Evolutionary conservation across 2,329 filamentous ascomycete genomes (phyloP).

Genomic region (Chrysosporium queenslandicum): DNA sequence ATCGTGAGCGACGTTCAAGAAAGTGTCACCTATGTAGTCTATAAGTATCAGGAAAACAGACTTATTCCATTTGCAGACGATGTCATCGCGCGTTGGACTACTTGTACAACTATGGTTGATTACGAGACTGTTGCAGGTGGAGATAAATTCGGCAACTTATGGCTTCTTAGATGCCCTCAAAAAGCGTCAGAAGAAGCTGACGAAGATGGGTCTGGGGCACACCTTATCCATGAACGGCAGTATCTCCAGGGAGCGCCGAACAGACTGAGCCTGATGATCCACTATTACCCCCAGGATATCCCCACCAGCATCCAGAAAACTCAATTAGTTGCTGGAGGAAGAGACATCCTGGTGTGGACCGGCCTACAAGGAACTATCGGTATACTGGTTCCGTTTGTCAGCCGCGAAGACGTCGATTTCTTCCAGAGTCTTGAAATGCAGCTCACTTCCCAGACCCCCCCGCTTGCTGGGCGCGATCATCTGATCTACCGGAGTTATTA

Average conservation of each 20-base stretch:
- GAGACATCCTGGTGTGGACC: conserved; percentile 85
- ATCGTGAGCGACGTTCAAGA: conserved; percentile 88
- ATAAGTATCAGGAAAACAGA: conserved; percentile 83
- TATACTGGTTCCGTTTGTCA: conserved; percentile 82
- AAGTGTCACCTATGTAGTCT: conserved; percentile 82
- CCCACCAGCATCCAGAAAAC: conserved; percentile 85
- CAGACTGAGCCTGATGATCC: conserved; percentile 71
- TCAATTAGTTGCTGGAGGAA: conserved; percentile 77
- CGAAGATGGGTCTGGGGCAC: conserved; percentile 79
- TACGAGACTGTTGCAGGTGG: conserved; percentile 92
- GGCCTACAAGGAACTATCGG: conserved; percentile 91
- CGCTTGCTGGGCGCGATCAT: conserved; percentile 84
- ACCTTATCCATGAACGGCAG: conserved; percentile 78
- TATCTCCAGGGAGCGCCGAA: conserved; percentile 87
- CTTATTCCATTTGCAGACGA: conserved; percentile 92
- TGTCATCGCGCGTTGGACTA: conserved; percentile 79
- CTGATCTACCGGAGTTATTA: conserved; percentile 94
- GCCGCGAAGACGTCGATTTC: conserved; percentile 90
- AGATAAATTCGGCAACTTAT: conserved; percentile 96
- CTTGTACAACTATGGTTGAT: conserved; percentile 85
- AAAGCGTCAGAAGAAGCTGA: conserved; percentile 84
- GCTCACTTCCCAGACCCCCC: conserved; percentile 74
- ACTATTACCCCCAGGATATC: conserved; percentile 86
- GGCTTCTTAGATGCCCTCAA: conserved; percentile 76
- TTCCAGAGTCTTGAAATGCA: conserved; percentile 91